Base-by-base conservation (phyloP, 2,329 filamentous ascomycete species). In the Fusarium sulawesiense region DNA sequence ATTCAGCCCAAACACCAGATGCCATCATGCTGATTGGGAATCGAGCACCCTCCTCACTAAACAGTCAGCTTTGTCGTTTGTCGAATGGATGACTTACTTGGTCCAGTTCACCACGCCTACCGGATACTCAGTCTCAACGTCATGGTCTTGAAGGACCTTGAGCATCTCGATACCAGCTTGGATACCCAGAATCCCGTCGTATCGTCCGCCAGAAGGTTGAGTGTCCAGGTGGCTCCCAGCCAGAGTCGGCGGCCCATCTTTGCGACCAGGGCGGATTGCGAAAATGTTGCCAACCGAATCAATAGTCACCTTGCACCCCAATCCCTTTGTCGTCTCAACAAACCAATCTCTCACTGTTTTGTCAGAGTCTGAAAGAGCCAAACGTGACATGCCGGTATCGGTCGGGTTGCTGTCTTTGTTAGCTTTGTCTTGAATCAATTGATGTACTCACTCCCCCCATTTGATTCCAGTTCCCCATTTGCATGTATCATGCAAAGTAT, bases 221-320 rank as follows among this genome's bases (percentile, higher is more conserved):
- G 88, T 90, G 73, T 91, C 89, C 4, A 91, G 76, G 77, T 94
- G 92, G 9, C 88, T 91, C 3, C 92, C 92, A 12, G 88, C 89
- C 64, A 88, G 91, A 2, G 90, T 92, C 2, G 91, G 86, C 4
- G 88, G 85, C 0, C 87, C 88, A 32, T 87, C 83, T 23, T 84
- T 82, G 50, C 85, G 80, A 2, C 92, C 92, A 5, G 89, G 86
- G 4, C 90, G 86, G 6, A 93, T 83, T 1, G 92, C 91, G 76
- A 95, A 96, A 65, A 91, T 92, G 71, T 95, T 96, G 21, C 92
- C 92, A 88, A 95, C 94, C 27, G 87, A 83, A 76, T 96, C 93
- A 2, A 93, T 79, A 0, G 86, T 90, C 10, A 92, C 84, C 5
- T 84, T 83, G 77, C 92, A 95, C 12, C 90, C 91, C 0, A 94